Evolutionary conservation across 441 rosid species (phyloP).

Genomic region (Melastoma candidum): DNA sequence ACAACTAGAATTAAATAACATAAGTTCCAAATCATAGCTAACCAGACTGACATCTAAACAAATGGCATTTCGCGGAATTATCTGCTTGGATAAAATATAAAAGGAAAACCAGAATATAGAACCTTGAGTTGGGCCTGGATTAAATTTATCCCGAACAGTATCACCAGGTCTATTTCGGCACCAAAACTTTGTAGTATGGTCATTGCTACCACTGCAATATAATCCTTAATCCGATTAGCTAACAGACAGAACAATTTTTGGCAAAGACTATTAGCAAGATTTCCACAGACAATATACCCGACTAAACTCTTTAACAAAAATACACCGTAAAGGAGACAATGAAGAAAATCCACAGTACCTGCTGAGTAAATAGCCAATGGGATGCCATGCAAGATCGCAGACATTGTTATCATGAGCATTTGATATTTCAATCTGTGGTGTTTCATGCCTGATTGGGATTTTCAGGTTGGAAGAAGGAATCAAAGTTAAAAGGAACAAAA

Average conservation of each 20-base stretch:
- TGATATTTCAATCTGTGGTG: slow-evolving; percentile 78
- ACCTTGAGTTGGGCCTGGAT: slow-evolving; percentile 72
- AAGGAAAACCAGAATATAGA: slow-evolving; percentile 2
- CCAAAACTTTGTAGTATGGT: slow-evolving; percentile 94
- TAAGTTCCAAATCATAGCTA: no score
- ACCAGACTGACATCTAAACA: no score
- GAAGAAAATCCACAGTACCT: slow-evolving; percentile 35
- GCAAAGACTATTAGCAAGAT: no score
- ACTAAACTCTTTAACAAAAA: no score
- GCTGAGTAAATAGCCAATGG: slow-evolving; percentile 95
- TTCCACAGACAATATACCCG: no score
- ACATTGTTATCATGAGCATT: slow-evolving; percentile 90
- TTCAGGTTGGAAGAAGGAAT: slow-evolving; percentile 10
- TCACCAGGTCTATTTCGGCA: slow-evolving; percentile 97
- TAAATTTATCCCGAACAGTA: slow-evolving; percentile 79
- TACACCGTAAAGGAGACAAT: no score
- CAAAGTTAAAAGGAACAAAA: not conserved
- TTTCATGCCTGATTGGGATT: slow-evolving; percentile 63
- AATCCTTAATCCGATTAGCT: slow-evolving; percentile 5
- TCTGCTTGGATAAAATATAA: no score
- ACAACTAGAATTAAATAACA: no score
- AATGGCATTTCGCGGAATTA: no score
- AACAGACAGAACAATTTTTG: no score
- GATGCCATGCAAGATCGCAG: slow-evolving; percentile 99
- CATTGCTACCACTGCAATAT: slow-evolving; percentile 91